Base-by-base conservation (phyloP, 2,329 filamentous ascomycete genomes). In the Fusarium odoratissimum region DNA sequence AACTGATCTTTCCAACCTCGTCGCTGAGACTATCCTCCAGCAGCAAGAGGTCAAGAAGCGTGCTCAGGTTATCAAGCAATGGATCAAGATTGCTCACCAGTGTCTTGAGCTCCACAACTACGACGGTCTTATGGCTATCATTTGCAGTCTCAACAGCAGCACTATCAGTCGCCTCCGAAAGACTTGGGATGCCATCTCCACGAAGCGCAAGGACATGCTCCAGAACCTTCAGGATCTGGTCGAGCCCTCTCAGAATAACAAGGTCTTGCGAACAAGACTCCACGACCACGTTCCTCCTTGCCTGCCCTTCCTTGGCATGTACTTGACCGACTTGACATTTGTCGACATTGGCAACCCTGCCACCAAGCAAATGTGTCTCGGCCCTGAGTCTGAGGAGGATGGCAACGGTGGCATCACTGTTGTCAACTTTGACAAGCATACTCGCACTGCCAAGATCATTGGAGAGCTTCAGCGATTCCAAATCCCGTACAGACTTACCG, bases 351-450 rank as follows among this genome's bases (percentile, higher is more conserved):
- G 96, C 69, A 98, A 98, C 81, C 93, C 93, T 38, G 90, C 94
- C 9, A 95, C 92, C 5, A 94, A 95, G 77, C 92, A 92, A 76
- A 89, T 97, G 25, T 82, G 81, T 9, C 80, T 85, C 7, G 82
- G 82, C 30, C 75, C 75, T 28, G 81, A 87, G 79, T 84, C 86
- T 11, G 85, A 86, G 19, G 89, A 93, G n/a, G 88, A 91, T 35
- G 87, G 90, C 38, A 87, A 91, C 19, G 88, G 89, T 21, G 89
- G 90, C 31, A 88, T 94, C 77, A 90, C 91, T 0, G 93, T 98
- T 37, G 94, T 99, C 86, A 99, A 99, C 83, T 98, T 98, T 77
- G 95, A 98, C 86, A 98, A 98, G 84, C 95, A 98, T 80, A 93
- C 91, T 77, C 94, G 95, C 75, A 98, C 95, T 6, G 95, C 95